Base-by-base conservation (phyloP, 768 basidiomycete genomes). In the Suillus alpinus region DNA sequence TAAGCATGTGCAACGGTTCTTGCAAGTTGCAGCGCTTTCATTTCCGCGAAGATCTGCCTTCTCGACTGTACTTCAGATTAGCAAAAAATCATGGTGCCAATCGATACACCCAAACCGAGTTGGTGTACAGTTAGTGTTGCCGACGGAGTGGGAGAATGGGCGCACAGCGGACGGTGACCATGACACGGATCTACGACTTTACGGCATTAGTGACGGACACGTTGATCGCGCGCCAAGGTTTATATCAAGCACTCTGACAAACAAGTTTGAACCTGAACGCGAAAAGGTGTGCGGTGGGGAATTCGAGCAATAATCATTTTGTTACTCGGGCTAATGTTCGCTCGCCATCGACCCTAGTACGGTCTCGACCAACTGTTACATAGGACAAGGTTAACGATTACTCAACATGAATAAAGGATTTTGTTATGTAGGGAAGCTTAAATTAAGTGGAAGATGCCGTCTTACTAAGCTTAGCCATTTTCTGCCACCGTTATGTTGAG, bases 391-490 rank as follows among this genome's bases (percentile, higher is more conserved):
- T 31, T 18, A 0, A 31, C 29, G 9, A 18, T 50, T 50, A 36
- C 10, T 9, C 10, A 31, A 50, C 29, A 26, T 16, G 47, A 49
- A 49, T 26, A 47, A 47, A 47, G 14, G 47, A 49, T 51, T 49
- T 20, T 50, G 9, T 23, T 40, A 14, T 49, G 56, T 57, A 49
- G 49, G 8, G 26, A 41, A 13, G 29, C 41, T 56, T 31, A 37
- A 58, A 55, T 66, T 52, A 46, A 68, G 64, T 71, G 70, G 68
- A 62, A 53, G 53, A 63, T 69, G 52, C 71, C 69, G 69, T 64
- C 72, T 73, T 71, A 73, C 68, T 70, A 73, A 70, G 68, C 68
- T 49, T 10, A 6, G 40, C 41, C 29, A 56, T 66, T 65, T 59
- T 56, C 56, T 62, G 29, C 49, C 36, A 59, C 57, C 44, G 59